Percentiles rank a stretch among this genome's conserved stretches.
These are phyloP conservation scores for Solanum pinnatisectum DNA, from an alignment of 257 asterid genomes.

Conservation along the genomic window DNA sequence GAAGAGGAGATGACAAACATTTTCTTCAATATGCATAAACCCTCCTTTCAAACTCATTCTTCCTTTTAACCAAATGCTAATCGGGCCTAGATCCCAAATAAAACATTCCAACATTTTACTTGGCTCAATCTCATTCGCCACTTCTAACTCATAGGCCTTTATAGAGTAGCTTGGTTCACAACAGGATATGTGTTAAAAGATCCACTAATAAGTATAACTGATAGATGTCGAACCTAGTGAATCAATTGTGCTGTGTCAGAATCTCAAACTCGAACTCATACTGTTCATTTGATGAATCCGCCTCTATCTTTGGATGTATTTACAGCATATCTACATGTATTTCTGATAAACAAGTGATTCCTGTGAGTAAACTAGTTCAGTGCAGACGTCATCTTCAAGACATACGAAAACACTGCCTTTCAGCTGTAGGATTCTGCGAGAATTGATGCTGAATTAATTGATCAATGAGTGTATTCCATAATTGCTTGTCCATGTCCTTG, in stretches of 20 bases:
- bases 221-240: not conserved
- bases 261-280: not conserved
- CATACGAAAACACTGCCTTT: not conserved
- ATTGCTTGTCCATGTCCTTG: not conserved
- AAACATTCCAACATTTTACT: too few relatives aligned
- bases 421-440: not conserved
- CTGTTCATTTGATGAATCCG: not conserved
- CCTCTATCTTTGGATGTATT: not conserved
- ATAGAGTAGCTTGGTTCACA: too few relatives aligned
- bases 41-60: too few relatives aligned
- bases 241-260: not conserved
- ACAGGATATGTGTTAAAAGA: not conserved
- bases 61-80: too few relatives aligned
- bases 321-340: not conserved
- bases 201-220: not conserved
- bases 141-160: too few relatives aligned
- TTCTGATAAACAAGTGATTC: not conserved
- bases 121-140: too few relatives aligned
- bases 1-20: too few relatives aligned
- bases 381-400: not conserved
- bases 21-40: too few relatives aligned
- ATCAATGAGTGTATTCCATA: not conserved
- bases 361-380: not conserved
- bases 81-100: too few relatives aligned
- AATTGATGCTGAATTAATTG: not conserved